Percentiles rank a stretch among this genome's conserved stretches.
Evolutionary conservation across 768 basidiomycete species (phyloP).

Genomic region (Mycena belliarum): DNA sequence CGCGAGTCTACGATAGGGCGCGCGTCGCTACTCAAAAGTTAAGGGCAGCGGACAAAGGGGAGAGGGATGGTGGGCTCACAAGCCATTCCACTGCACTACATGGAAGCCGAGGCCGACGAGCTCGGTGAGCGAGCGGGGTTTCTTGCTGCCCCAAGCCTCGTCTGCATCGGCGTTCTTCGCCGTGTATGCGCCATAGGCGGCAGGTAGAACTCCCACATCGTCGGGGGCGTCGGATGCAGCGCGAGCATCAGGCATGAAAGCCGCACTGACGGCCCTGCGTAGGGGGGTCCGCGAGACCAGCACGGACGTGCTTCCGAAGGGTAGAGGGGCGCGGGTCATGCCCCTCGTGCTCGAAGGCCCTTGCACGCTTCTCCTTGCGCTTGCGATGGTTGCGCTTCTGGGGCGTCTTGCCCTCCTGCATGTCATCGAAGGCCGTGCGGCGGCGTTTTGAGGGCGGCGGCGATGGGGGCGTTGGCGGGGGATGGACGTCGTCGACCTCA

Average conservation of each 20-base stretch:
- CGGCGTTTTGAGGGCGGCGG: background rate
- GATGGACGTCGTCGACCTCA: background rate
- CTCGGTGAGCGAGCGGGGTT: background rate
- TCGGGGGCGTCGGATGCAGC: background rate
- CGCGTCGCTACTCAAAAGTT: too few species aligned
- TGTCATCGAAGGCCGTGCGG: background rate
- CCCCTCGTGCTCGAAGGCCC: background rate
- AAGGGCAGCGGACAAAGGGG: background rate
- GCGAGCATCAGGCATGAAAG: too few species aligned
- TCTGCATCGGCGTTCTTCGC: background rate
- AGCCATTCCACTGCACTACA: background rate
- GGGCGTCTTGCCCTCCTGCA: background rate
- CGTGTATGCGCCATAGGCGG: background rate
- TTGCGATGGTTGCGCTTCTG: background rate
- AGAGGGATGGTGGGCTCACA: background rate
- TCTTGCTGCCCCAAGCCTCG: too few species aligned
- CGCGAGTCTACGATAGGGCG: background rate
- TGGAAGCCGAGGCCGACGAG: background rate
- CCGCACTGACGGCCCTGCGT: too few species aligned
- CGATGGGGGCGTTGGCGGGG: background rate
- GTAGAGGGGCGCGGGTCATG: background rate
- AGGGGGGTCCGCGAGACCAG: too few species aligned
- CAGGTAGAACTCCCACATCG: background rate
- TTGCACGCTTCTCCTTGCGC: background rate
- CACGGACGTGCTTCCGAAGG: background rate